Conservation (phyloP, 2,329 filamentous ascomycete species). For the Pyricularia grisea region DNA sequence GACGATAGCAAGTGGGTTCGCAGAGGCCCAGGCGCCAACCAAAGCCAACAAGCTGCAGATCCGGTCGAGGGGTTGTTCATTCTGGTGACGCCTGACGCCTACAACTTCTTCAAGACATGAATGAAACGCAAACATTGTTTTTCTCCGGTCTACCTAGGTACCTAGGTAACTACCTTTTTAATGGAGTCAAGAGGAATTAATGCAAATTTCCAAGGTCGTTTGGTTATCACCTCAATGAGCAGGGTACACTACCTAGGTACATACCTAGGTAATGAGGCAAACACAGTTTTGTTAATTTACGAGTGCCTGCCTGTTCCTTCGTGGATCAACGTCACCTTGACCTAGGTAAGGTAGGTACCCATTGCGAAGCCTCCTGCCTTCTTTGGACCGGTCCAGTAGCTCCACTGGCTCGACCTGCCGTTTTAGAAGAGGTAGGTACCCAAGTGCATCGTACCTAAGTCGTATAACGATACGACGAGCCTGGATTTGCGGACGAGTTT, state of each 20-base stretch:
- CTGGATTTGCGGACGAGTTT: background rate
- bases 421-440: background rate
- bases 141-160: background rate
- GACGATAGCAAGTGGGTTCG: background rate
- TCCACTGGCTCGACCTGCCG: background rate
- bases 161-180: too few species aligned
- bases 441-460: background rate
- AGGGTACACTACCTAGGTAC: too few species aligned
- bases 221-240: background rate
- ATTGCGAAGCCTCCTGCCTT: background rate
- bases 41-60: background rate
- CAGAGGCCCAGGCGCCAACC: background rate
- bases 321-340: too few species aligned
- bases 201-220: background rate
- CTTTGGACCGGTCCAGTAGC: background rate
- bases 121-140: background rate
- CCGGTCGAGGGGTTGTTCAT: background rate
- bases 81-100: background rate
- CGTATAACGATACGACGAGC: background rate
- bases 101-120: background rate
- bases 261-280: too few species aligned
- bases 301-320: too few species aligned
- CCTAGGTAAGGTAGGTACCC: too few species aligned
- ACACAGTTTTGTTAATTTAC: too few species aligned
- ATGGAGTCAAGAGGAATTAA: background rate